phyloP scores from a whole-genome alignment of 768 basidiomycete species.

The Lactarius deliciosus region DNA sequence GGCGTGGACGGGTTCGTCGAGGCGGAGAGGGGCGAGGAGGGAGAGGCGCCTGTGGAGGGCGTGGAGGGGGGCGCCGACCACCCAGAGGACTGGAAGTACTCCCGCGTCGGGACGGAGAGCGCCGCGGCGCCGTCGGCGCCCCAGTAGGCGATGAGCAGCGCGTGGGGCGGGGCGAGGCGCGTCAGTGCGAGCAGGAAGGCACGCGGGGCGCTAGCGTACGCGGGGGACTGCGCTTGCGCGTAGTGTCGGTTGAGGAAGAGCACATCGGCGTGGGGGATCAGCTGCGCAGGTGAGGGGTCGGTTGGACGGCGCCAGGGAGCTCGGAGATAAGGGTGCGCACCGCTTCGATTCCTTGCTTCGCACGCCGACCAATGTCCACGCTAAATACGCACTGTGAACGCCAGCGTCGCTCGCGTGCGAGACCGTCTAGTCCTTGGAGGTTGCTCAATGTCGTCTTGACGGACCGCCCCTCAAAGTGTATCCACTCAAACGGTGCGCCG shows the following conservation, averaged over 20 bases:
- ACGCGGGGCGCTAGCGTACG: constrained; percentile 65
- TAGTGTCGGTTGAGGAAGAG: constrained; percentile 77
- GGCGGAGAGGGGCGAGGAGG: constrained; percentile 26
- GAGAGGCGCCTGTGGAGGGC: constrained; percentile 29
- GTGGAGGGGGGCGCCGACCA: constrained; percentile 64
- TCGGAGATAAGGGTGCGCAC: constrained; percentile 44
- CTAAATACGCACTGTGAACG: constrained; percentile 79
- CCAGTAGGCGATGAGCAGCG: constrained; percentile 80
- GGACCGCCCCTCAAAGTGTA: constrained; percentile 81
- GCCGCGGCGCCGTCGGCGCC: constrained; percentile 78
- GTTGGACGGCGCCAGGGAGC: neutral
- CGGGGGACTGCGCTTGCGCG: constrained; percentile 58
- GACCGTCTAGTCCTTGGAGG: constrained; percentile 74
- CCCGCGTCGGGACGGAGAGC: constrained; percentile 75
- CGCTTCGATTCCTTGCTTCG: constrained; percentile 75
- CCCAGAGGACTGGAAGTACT: constrained; percentile 83
- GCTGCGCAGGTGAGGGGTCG: constrained; percentile 41
- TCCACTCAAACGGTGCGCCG: constrained; percentile 77
- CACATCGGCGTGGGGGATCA: constrained; percentile 80
- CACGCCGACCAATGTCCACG: constrained; percentile 71
- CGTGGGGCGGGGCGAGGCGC: constrained; percentile 65
- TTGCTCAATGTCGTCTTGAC: constrained; percentile 79
- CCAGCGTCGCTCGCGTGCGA: constrained; percentile 83
- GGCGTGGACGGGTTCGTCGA: constrained; percentile 3
- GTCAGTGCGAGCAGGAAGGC: constrained; percentile 75